Base-by-base conservation (phyloP, 1,139 yeast genomes). In the Saccharomyces hybrid region DNA sequence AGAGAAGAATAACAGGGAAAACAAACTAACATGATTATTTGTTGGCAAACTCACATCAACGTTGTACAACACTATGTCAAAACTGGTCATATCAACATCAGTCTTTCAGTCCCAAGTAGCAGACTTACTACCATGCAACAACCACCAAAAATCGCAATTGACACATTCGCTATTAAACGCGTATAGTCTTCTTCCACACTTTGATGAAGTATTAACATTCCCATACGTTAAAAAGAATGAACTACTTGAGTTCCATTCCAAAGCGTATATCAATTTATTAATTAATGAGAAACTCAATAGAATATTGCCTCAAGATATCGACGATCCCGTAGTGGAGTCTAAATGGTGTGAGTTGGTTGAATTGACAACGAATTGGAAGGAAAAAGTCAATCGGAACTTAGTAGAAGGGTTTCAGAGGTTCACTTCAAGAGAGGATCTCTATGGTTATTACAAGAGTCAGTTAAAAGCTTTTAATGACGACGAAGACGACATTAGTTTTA, bases 101-200 rank as follows among this genome's bases (percentile, higher is more conserved):
- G 46, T 52, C 2, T 63, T 61, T 48, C 72, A 69, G 57, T 57
- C 70, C 1, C 69, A 64, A 44, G 64, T 67, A 5, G 57, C 65
- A 11, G 72, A 68, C 53, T 53, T 69, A 31, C 56, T 68, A 19
- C 71, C 71, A 2, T 64, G 68, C 46, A 68, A 68, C 53, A 61
- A 62, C 19, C 55, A 53, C 28, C 52, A 51, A 19, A 67, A 63
- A 53, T 64, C 70, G 2, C 66, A 63, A 49, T 50, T 67, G 49
- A 60, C 61, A 2, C 56, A 61, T 56, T 56, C 64, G 2, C 50
- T 68, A 50, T 47, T 69, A 12, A 49, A 59, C 2, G 56, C 63
- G 24, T 65, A 63, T 46, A 60, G 60, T 1, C 53, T 68, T 29
- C 48, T 68, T 5, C 57, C 61, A 1, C 42, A 57, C 29, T 67